Evolutionary conservation across 2,329 filamentous ascomycete genomes (phyloP), one percentile per base, ranked within the genome.

Genomic region (Diaporthe australafricana): DNA sequence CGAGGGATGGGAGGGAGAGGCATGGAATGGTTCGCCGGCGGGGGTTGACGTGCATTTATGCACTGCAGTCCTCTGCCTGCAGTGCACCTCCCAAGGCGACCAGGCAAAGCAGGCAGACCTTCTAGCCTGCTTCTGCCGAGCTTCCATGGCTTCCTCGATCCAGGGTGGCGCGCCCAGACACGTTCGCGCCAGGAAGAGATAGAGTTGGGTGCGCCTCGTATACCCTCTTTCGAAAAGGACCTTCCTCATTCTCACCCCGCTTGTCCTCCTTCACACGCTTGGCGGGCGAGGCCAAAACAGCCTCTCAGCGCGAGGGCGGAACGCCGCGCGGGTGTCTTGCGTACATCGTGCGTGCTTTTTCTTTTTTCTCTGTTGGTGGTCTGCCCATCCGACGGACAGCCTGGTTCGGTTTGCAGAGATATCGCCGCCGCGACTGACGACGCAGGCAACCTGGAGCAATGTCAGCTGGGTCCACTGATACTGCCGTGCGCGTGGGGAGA

Each of bases 81-180:
- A 35, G 5, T 35, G 32, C 60, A 48, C 42, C 55, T 14, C 20
- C 27, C 27, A 25, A 12, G 42, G 40, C 42, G n/a, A 38, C 14
- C n/a, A n/a, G n/a, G n/a, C n/a, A n/a, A n/a, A n/a, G n/a, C n/a
- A n/a, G n/a, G n/a, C n/a, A n/a, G 30, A 40, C 14, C 60, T 65
- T 65, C 60, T 65, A 65, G 60, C n/a, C 60, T 65, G 45, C 60
- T 65, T 65, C 60, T 65, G 60, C 60, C 60, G 60, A 65, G 60
- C 60, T 65, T 65, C 60, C 60, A 65, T 65, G 45, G 60, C 60
- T 42, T 65, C 45, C 48, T 12, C 20, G 30, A 30, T 42, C 45
- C 20, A 11, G 60, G 45, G 60, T 65, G 60, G 60, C 42, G 30
- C 30, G 60, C 60, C 60, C 30, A 65, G 60, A 65, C 60, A 65